Base-by-base conservation (phyloP, 208 protist genomes). In the Herpetomonas samuelpessoai region DNA sequence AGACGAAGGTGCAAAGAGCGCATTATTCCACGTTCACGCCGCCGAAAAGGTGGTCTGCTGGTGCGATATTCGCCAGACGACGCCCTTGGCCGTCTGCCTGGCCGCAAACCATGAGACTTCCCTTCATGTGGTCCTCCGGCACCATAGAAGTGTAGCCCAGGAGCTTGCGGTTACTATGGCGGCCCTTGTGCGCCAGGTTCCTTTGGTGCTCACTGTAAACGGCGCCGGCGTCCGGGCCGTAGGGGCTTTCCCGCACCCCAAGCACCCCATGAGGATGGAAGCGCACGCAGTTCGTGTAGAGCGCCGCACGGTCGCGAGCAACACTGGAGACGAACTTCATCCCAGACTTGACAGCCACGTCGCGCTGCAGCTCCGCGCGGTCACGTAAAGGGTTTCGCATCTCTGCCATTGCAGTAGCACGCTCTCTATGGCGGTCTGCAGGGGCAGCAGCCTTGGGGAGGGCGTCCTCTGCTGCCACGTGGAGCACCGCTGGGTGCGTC, bases 211-310 rank as follows among this genome's bases (percentile, higher is more conserved):
- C 66, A 0, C 12, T 30, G 44, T 79, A 79, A 1, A 79, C 47
- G 24, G 65, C 65, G 16, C 58, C 68, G 2, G 27, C 21, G 26
- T 80, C 48, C 14, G 35, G 35, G 16, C 67, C 63, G 53, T 80
- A 80, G 16, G 74, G 74, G 45, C 24, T 68, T 21, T 80, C 74
- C 9, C 39, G 22, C 10, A 80, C 31, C 7, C 74, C 74, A 2
- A 80, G 52, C 24, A 68, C 74, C 2, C 74, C 74, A 52, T 75
- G 74, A 26, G 61, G 19, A 45, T 76, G 58, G 12, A 71, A 24
- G 16, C 26, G 30, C n/a, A 52, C 30, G 41, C 74, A 80, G 9
- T 24, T 49, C n/a, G 45, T 55, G 58, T 55, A 29, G 4, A 80
- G 35, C 24, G 51, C 54, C 35, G 26, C 44, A 19, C 28, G 31